These are phyloP conservation scores for Teratosphaeria viscida DNA, from an alignment of 2,329 filamentous ascomycete genomes.

Conservation along the genomic window DNA sequence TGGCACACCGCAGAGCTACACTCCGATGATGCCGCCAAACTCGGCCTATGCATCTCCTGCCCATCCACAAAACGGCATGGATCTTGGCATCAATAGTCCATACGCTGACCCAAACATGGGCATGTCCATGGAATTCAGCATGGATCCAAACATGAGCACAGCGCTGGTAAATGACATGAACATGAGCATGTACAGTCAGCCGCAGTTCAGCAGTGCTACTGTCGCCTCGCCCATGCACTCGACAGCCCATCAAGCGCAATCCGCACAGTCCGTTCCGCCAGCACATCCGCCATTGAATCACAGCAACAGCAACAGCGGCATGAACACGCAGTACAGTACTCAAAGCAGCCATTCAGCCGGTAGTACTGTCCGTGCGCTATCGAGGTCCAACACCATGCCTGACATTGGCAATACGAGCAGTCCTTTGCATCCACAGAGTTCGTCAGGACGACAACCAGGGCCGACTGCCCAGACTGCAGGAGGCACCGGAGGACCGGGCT, in stretches of 20 bases:
- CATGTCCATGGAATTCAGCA: conserved; percentile 34
- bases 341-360: conserved; percentile 6
- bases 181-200: conserved; percentile 29
- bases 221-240: conserved; percentile 31
- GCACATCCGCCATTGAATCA: conserved; percentile 18
- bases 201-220: conserved; percentile 29
- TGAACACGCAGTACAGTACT: conserved; percentile 20
- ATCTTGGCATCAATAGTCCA: conserved; percentile 34
- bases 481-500: background rate
- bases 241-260: conserved; percentile 1
- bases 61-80: conserved; percentile 27
- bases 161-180: conserved; percentile 15
- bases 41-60: conserved; percentile 37
- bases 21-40: conserved; percentile 27
- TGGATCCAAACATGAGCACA: conserved; percentile 18
- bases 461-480: background rate
- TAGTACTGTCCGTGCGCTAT: conserved; percentile 11
- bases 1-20: conserved; percentile 24
- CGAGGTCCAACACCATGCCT: conserved; percentile 16
- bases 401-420: conserved; percentile 13
- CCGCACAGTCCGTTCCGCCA: background rate
- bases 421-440: conserved; percentile 3
- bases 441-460: background rate
- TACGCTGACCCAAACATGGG: conserved; percentile 30
- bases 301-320: conserved; percentile 11